These are phyloP conservation scores for Ehretia macrophylla DNA, from an alignment of 257 asterid genomes.

Conservation along the genomic window DNA sequence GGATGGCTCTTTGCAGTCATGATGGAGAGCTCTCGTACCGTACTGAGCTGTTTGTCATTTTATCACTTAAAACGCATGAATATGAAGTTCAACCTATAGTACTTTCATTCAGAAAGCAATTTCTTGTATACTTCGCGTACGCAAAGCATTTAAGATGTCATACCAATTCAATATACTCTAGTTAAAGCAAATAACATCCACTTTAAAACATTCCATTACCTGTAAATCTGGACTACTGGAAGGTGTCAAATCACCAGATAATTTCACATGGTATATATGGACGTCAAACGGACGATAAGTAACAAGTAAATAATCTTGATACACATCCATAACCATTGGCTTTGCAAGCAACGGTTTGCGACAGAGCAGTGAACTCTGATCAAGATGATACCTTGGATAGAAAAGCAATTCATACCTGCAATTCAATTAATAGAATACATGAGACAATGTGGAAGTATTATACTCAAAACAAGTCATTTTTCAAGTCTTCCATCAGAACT, in stretches of 20 bases:
- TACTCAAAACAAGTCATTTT: background rate
- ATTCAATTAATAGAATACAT: slow-evolving; percentile 13
- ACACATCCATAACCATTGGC: slow-evolving; percentile 98
- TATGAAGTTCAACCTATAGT: slow-evolving; percentile 25
- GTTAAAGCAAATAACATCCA: slow-evolving; percentile 13
- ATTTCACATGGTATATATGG: slow-evolving; percentile 82
- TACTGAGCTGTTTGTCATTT: slow-evolving; percentile 99
- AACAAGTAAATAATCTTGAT: slow-evolving; percentile 88
- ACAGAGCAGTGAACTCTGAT: slow-evolving; percentile 88
- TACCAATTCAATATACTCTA: slow-evolving; percentile 11
- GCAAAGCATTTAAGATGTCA: slow-evolving; percentile 7
- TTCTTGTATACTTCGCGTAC: slow-evolving; percentile 9
- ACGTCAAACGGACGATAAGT: slow-evolving; percentile 96
- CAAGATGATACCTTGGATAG: slow-evolving; percentile 99
- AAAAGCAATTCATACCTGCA: slow-evolving; percentile 95
- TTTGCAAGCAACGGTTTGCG: slow-evolving; percentile 78
- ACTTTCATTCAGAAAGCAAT: slow-evolving; percentile 29
- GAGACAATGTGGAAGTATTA: background rate
- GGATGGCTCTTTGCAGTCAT: slow-evolving; percentile 99
- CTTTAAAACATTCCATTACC: slow-evolving; percentile 51
- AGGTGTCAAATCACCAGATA: slow-evolving; percentile 93
- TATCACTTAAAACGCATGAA: slow-evolving; percentile 81
- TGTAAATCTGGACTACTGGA: slow-evolving; percentile 77
- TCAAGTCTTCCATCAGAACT: background rate
- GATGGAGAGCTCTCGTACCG: slow-evolving; percentile 99